Percentiles rank a stretch among this genome's conserved stretches.
These are phyloP conservation scores for Leccinum truebloodii DNA, from an alignment of 768 basidiomycete genomes.

Conservation along the genomic window DNA sequence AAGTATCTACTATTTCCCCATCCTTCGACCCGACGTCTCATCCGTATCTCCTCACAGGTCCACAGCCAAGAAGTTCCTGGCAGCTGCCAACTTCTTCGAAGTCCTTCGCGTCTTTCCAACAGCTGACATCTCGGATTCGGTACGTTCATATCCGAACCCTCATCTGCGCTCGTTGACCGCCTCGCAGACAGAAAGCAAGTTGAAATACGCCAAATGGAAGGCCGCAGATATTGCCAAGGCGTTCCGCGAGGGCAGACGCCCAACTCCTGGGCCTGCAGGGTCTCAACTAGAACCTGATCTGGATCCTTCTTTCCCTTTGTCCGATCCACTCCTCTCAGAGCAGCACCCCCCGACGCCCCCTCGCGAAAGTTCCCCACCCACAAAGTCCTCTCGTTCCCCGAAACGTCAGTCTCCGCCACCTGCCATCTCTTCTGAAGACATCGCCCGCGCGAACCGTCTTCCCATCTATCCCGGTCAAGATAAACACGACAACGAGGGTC, in stretches of 20 bases:
- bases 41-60: constrained; percentile 46
- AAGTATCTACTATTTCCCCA: background rate
- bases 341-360: constrained; percentile 22
- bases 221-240: constrained; percentile 95
- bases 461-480: constrained; percentile 23
- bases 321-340: constrained; percentile 16
- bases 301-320: constrained; percentile 7
- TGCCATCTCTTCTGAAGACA: constrained; percentile 29
- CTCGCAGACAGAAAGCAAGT: constrained; percentile 76
- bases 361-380: constrained; percentile 29
- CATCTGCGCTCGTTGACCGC: constrained; percentile 4
- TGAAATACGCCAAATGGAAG: constrained; percentile 96
- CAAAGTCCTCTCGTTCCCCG: constrained; percentile 27
- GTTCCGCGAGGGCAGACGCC: constrained; percentile 87
- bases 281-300: constrained; percentile 32
- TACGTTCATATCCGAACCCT: constrained; percentile 31
- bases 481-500: constrained; percentile 33
- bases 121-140: constrained; percentile 55
- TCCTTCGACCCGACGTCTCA: constrained; percentile 10
- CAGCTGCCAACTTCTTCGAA: constrained; percentile 93
- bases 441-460: constrained; percentile 32
- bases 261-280: constrained; percentile 76
- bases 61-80: constrained; percentile 94
- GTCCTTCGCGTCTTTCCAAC: constrained; percentile 76
- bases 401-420: constrained; percentile 37